Conservation (phyloP, 192 early-diverging fungal genomes). For the Coemansia sp. region DNA sequence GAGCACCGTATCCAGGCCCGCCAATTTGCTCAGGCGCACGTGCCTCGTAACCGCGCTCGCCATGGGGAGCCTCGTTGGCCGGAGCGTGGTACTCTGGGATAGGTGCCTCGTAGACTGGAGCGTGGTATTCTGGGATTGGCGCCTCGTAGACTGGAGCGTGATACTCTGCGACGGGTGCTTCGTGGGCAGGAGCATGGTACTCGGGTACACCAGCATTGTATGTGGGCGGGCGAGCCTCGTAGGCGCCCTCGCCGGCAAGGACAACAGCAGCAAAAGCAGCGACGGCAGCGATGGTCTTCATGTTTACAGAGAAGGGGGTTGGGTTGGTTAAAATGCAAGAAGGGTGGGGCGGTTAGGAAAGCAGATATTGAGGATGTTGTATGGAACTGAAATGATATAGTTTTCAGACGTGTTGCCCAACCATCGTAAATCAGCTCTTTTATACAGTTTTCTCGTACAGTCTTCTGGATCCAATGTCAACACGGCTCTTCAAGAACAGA, state of each 20-base stretch:
- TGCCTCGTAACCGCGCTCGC: not conserved
- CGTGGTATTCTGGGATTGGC: too few species aligned
- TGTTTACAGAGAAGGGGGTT: constrained; percentile 18
- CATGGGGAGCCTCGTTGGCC: too few species aligned
- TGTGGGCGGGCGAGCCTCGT: constrained; percentile 29
- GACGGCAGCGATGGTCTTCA: constrained; percentile 45
- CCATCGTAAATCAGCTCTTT: not conserved
- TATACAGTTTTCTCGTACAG: not conserved
- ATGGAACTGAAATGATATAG: not conserved
- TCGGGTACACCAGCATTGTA: constrained; percentile 9
- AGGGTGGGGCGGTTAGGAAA: not conserved
- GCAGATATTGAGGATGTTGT: not conserved
- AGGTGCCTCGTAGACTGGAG: too few species aligned
- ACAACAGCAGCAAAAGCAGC: constrained; percentile 30
- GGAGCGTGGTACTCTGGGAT: too few species aligned
- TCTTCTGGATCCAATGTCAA: too few species aligned
- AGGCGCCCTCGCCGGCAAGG: constrained; percentile 33
- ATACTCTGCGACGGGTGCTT: constrained; percentile 4
- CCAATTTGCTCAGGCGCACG: not conserved
- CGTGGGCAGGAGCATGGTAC: constrained; percentile 19
- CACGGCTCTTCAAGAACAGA: too few species aligned
- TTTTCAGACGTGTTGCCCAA: not conserved
- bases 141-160: too few species aligned
- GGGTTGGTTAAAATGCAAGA: not conserved
- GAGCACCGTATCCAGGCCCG: not conserved